Base-by-base conservation (phyloP, 164 flowering plant species). In the Dillenia suffruticosa region DNA sequence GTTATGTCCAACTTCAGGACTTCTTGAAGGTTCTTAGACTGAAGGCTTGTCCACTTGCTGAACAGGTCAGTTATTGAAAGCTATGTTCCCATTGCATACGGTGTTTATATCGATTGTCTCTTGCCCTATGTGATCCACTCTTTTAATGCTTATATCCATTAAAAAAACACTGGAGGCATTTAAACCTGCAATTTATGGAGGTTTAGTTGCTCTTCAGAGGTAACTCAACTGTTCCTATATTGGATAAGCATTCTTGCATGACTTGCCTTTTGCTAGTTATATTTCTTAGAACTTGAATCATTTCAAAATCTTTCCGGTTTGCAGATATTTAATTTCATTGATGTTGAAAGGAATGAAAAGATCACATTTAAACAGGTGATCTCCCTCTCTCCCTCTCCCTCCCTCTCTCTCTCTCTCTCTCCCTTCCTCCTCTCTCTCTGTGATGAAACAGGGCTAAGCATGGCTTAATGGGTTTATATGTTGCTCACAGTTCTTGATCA, bases 271-370 rank as follows among this genome's bases (percentile, higher is more conserved):
- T 44, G 14, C 16, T 45, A 5, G 11, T 10, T 9, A 5, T 46
- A 44, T 55, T 13, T 49, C 12, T 46, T 46, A 12, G 15, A 10
- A 51, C 17, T 44, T 56, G 22, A 67, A 15, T 17, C 32, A 46
- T 22, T 46, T 51, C 22, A 44, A 19, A 22, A 10, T 49, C 40
- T n/a, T 44, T 54, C 10, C 65, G 46, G 12, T 32, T 63, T 71
- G 58, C 91, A 94, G 97, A 81, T 94, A 52, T 94, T 90, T 82
- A 74, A 70, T 14, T 89, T 84, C 76, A 62, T 94, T 62, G 97
- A 94, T 74, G 77, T 81, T 56, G 87, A 87, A 70, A 87, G 85
- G 62, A 68, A 44, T 45, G 95, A 96, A 44, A 63, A 71, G n/a
- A 76, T 90, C 54, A 86, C 90, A 59, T 94, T 87, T 69, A 84